phyloP scores from a whole-genome alignment of 352 stramenopile genomes.

The Globisporangium middletonii region DNA sequence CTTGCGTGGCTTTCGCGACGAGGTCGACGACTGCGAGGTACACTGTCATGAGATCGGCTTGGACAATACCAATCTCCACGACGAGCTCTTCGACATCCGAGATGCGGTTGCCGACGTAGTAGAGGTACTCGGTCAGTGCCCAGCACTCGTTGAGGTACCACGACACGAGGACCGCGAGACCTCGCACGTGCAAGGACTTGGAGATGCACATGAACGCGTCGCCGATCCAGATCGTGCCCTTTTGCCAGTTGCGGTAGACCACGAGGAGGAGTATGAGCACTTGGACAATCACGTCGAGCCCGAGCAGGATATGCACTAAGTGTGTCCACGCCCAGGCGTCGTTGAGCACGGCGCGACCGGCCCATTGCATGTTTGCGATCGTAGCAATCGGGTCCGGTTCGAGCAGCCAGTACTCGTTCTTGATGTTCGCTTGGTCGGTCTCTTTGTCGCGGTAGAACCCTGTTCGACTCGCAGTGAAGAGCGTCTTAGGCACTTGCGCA shows the following conservation, averaged over 20 bases:
- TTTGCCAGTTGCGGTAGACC: slow-evolving; percentile 21
- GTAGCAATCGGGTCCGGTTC: neutral
- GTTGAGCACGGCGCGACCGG: slow-evolving; percentile 1
- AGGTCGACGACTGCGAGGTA: slow-evolving; percentile 24
- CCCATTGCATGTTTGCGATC: slow-evolving; percentile 1
- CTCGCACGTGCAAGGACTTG: slow-evolving; percentile 25
- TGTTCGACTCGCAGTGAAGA: neutral
- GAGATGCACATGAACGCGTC: slow-evolving; percentile 38
- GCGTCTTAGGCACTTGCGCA: slow-evolving; percentile 1
- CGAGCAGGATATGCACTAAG: slow-evolving; percentile 25
- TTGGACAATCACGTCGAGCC: slow-evolving; percentile 23
- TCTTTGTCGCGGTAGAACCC: slow-evolving; percentile 4
- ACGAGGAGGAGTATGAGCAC: slow-evolving; percentile 29
- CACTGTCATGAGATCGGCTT: slow-evolving; percentile 25
- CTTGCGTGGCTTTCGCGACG: slow-evolving; percentile 21
- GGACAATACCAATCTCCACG: slow-evolving; percentile 23
- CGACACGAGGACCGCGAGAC: slow-evolving; percentile 20
- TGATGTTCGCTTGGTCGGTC: slow-evolving; percentile 10
- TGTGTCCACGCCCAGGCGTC: slow-evolving; percentile 20
- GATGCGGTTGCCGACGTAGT: slow-evolving; percentile 19
- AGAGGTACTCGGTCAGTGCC: slow-evolving; percentile 26
- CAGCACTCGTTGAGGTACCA: slow-evolving; percentile 33
- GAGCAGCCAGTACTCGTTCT: slow-evolving; percentile 6
- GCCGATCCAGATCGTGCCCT: slow-evolving; percentile 29
- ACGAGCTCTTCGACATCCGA: slow-evolving; percentile 18